These are phyloP conservation scores for Theileria equi DNA, from an alignment of 169 alveolate species.

Conservation along the genomic window DNA sequence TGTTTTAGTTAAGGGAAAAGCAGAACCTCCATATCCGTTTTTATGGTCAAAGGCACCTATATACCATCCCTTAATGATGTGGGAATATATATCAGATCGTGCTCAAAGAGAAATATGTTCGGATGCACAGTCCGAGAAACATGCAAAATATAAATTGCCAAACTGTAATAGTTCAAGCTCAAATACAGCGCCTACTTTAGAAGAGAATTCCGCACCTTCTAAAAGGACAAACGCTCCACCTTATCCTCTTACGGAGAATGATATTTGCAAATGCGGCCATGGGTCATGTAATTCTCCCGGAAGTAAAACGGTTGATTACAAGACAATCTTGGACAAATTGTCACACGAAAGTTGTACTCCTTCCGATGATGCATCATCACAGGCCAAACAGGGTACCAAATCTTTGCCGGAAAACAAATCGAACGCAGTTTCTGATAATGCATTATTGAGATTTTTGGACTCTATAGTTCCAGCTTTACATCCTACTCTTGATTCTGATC, in stretches of 20 bases:
- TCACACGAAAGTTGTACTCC: neutral
- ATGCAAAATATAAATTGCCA: neutral
- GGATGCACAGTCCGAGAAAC: conserved; percentile 17
- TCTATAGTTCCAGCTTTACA: conserved; percentile 71
- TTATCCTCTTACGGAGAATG: neutral
- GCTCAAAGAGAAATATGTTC: conserved; percentile 59
- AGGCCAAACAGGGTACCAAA: neutral
- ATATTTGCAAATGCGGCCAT: too few species aligned
- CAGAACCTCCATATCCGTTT: conserved; percentile 85
- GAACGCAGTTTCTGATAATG: conserved; percentile 18
- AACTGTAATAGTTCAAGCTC: neutral
- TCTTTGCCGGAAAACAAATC: neutral
- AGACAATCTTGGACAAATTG: too few species aligned
- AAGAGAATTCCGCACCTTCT: too few species aligned
- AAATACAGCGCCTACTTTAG: neutral
- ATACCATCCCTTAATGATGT: conserved; percentile 81
- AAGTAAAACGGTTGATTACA: neutral
- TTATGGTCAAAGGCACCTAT: conserved; percentile 83
- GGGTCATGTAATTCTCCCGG: neutral
- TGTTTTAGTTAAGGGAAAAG: conserved; percentile 84
- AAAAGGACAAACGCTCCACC: too few species aligned
- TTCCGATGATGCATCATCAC: neutral
- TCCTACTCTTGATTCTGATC: conserved; percentile 70
- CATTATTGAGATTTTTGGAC: conserved; percentile 48
- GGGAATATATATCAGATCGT: conserved; percentile 76